phyloP scores from a whole-genome alignment of 257 asterid species.

The Solanum corneliomulleri region DNA sequence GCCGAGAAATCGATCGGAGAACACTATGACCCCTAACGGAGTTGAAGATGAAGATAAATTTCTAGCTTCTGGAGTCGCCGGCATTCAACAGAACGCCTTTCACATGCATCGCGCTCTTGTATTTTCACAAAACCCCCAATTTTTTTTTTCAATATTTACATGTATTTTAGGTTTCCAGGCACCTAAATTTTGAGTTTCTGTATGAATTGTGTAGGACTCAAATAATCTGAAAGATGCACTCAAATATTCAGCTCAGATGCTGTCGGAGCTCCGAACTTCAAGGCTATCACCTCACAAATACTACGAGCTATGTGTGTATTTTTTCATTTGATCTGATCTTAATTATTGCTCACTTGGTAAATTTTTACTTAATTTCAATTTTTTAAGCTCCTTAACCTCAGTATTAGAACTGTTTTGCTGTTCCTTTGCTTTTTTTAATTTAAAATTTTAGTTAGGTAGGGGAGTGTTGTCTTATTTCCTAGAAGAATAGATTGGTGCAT shows the following conservation, averaged over 20 bases:
- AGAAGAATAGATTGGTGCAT: background rate
- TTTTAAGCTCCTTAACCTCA: background rate
- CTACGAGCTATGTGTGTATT: conserved; percentile 90
- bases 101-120: conserved; percentile 98
- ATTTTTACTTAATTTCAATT: background rate
- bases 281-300: conserved; percentile 97
- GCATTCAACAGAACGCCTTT: conserved; percentile 95
- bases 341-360: background rate
- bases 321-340: conserved; percentile 11
- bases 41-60: conserved; percentile 92
- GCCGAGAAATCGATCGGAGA: background rate
- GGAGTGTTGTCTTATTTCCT: background rate
- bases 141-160: background rate
- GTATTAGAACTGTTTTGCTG: background rate
- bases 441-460: background rate
- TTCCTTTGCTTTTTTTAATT: background rate
- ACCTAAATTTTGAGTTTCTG: conserved; percentile 19
- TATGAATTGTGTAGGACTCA: conserved; percentile 44
- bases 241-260: conserved; percentile 97
- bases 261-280: conserved; percentile 96
- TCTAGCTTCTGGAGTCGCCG: conserved; percentile 93
- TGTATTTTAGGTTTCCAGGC: background rate
- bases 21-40: conserved; percentile 55
- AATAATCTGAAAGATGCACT: conserved; percentile 92
- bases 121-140: conserved; percentile 1